Percentiles rank a stretch among this genome's conserved stretches.
phyloP scores from a whole-genome alignment of 2,329 filamentous ascomycete species.

The Neonectria magnoliae region DNA sequence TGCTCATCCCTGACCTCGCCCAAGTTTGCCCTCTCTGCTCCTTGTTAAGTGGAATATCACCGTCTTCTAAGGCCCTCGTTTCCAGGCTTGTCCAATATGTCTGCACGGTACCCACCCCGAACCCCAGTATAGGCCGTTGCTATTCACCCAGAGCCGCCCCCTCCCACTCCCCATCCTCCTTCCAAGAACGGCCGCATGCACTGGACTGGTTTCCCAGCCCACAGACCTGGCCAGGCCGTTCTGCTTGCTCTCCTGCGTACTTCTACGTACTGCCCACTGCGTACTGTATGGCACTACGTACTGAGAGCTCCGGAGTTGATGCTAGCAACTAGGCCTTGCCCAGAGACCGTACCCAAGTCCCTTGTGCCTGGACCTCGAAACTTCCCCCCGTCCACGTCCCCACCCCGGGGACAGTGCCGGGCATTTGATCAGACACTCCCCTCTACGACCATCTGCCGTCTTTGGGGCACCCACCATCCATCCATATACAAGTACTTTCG shows the following conservation, averaged over 20 bases:
- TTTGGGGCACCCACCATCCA: slow-evolving; percentile 51
- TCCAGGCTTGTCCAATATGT: slow-evolving; percentile 35
- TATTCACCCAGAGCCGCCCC: slow-evolving; percentile 41
- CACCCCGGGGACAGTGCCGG: slow-evolving; percentile 61
- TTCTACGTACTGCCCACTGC: slow-evolving; percentile 11
- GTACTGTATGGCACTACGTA: slow-evolving; percentile 25
- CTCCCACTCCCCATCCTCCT: slow-evolving; percentile 53
- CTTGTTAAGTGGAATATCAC: slow-evolving; percentile 31
- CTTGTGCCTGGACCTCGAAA: slow-evolving; percentile 52
- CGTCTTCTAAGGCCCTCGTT: slow-evolving; percentile 32
- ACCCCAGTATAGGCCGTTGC: slow-evolving; percentile 40
- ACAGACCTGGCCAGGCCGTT: slow-evolving; percentile 41
- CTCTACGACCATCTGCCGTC: slow-evolving; percentile 60
- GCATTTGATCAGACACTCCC: slow-evolving; percentile 59
- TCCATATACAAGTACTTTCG: slow-evolving; percentile 60
- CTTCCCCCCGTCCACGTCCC: slow-evolving; percentile 50
- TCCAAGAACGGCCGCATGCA: slow-evolving; percentile 60
- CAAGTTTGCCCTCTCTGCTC: slow-evolving; percentile 23
- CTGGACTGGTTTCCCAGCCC: slow-evolving; percentile 45
- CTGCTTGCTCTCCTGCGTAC: slow-evolving; percentile 34
- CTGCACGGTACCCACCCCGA: slow-evolving; percentile 37
- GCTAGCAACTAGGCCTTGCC: slow-evolving; percentile 36
- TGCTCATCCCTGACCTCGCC: slow-evolving; percentile 32
- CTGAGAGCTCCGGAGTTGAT: slow-evolving; percentile 43
- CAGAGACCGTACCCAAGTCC: slow-evolving; percentile 45